phyloP scores from a whole-genome alignment of 176 grass and related monocot genomes.

The Miscanthus lutarioriparius region DNA sequence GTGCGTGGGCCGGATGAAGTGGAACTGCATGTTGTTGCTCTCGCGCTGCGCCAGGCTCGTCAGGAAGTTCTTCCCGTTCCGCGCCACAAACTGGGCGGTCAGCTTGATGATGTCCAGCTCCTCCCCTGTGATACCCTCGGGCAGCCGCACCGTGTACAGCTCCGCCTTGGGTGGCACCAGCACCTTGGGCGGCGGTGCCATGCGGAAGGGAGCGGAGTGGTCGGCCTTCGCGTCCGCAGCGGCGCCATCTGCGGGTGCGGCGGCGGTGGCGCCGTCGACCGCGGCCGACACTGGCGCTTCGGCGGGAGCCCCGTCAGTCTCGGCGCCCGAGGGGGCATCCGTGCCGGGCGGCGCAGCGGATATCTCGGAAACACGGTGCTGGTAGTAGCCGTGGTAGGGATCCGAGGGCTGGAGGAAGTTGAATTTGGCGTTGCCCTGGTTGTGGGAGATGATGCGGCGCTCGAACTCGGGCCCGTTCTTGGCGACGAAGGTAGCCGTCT shows the following conservation, averaged over 20 bases:
- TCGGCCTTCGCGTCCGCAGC: conserved; percentile 41
- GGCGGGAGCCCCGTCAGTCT: not conserved
- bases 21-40: conserved; percentile 69
- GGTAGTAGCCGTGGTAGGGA: conserved; percentile 86
- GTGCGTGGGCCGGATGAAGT: conserved; percentile 89
- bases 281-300: not conserved
- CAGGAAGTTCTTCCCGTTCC: conserved; percentile 86
- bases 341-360: conserved; percentile 38
- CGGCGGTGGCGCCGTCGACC: conserved; percentile 12
- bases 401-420: conserved; percentile 86
- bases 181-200: conserved; percentile 59
- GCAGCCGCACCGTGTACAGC: conserved; percentile 77
- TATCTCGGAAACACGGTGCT: conserved; percentile 72
- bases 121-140: conserved; percentile 86
- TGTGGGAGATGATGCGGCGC: conserved; percentile 64
- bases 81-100: conserved; percentile 87
- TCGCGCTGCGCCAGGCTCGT: conserved; percentile 59
- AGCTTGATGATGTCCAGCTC: conserved; percentile 95
- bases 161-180: conserved; percentile 75
- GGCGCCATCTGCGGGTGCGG: conserved; percentile 21
- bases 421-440: conserved; percentile 87
- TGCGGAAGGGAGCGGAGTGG: conserved; percentile 66
- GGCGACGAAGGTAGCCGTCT: conserved; percentile 85
- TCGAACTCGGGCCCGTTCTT: conserved; percentile 91
- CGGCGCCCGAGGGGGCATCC: conserved; percentile 7